phyloP scores from a whole-genome alignment of 2,329 filamentous ascomycete species.

The Calonectria honghensis region DNA sequence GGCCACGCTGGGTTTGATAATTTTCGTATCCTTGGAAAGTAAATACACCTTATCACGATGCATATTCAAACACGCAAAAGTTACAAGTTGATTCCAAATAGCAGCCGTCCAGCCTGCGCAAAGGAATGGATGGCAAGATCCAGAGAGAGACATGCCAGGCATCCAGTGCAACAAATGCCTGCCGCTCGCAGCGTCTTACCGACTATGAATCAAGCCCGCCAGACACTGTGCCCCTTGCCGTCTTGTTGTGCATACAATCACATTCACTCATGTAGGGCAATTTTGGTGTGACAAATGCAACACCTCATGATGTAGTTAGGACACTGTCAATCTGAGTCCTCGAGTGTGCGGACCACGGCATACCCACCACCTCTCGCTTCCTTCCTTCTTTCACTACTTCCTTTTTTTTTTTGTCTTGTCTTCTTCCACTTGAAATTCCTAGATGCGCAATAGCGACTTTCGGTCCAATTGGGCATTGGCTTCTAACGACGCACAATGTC shows the following conservation, averaged over 20 bases:
- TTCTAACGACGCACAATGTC: background rate
- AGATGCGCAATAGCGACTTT: background rate
- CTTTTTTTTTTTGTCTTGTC: background rate
- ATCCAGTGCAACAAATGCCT: too few relatives aligned
- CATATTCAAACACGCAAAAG: conserved; percentile 5
- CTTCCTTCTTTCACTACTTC: too few relatives aligned
- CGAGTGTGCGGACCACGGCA: too few relatives aligned
- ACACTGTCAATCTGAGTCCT: background rate
- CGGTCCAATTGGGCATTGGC: conserved; percentile 4
- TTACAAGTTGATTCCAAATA: background rate
- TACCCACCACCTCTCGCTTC: background rate
- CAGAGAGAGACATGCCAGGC: conserved; percentile 7
- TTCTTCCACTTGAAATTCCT: background rate
- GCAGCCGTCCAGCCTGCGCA: background rate
- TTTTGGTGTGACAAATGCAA: background rate
- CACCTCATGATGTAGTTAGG: background rate
- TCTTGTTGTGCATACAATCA: conserved; percentile 6
- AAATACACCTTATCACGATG: conserved; percentile 1
- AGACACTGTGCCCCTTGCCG: background rate
- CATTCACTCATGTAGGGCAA: conserved; percentile 11
- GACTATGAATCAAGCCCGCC: background rate
- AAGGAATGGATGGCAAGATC: conserved; percentile 3
- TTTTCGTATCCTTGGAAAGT: conserved; percentile 12
- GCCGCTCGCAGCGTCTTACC: background rate
- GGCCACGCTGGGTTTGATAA: background rate